Evolutionary conservation across 352 stramenopile species (phyloP).

Genomic region (Globisporangium middletonii): DNA sequence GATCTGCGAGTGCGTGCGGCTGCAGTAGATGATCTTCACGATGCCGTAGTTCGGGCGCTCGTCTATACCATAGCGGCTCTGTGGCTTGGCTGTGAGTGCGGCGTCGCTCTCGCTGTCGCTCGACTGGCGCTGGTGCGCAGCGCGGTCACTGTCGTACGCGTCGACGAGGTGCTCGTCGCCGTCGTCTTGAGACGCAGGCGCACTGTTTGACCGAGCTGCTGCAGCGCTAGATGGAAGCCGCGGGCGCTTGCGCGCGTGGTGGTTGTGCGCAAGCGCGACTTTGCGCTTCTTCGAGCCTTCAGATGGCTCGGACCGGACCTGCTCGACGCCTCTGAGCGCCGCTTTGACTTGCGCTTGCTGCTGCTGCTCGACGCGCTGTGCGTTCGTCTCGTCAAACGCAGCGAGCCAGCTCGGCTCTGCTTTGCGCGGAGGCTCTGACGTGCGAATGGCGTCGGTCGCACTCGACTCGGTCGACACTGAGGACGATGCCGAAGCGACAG

Average conservation of each 20-base stretch:
- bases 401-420: conserved; percentile 55
- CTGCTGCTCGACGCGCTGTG: conserved; percentile 32
- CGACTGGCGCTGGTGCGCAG: conserved; percentile 2
- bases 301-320: conserved; percentile 34
- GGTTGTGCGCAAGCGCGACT: conserved; percentile 50
- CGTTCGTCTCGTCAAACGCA: conserved; percentile 46
- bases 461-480: conserved; percentile 3
- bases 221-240: conserved; percentile 2
- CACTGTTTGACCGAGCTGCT: background rate
- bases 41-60: conserved; percentile 34
- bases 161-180: conserved; percentile 65
- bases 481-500: background rate
- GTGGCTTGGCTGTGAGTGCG: too few species aligned
- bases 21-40: conserved; percentile 88
- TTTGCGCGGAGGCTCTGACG: conserved; percentile 3
- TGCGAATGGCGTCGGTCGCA: background rate
- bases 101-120: conserved; percentile 40
- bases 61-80: conserved; percentile 3
- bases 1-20: conserved; percentile 87
- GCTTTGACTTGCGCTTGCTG: conserved; percentile 37
- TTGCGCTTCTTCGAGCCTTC: conserved; percentile 65
- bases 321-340: conserved; percentile 50
- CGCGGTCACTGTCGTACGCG: conserved; percentile 66
- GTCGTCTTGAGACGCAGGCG: conserved; percentile 11
- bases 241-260: conserved; percentile 50